Evolutionary conservation across 306 rosid genomes (phyloP).

Genomic region (Leucaena leucocephala): DNA sequence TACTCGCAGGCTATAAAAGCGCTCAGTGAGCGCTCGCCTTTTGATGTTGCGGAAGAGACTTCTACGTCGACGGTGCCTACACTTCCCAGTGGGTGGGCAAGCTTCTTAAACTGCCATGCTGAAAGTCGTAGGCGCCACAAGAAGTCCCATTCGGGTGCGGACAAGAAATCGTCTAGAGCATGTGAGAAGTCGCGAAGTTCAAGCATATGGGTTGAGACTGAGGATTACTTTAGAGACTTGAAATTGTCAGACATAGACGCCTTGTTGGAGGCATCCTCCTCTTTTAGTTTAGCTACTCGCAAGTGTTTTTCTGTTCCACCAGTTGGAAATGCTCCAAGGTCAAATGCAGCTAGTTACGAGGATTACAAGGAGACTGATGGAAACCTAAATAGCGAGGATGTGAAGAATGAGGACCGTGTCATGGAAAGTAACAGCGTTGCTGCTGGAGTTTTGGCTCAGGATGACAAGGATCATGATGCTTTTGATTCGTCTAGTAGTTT

Average conservation of each 20-base stretch:
- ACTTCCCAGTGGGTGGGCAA: slow-evolving; percentile 72
- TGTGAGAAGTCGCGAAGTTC: slow-evolving; percentile 52
- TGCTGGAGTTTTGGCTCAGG: slow-evolving; percentile 41
- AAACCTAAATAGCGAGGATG: neutral
- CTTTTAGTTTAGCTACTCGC: slow-evolving; percentile 45
- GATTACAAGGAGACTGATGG: slow-evolving; percentile 25
- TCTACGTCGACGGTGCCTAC: slow-evolving; percentile 59
- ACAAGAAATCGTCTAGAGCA: slow-evolving; percentile 68
- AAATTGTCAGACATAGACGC: slow-evolving; percentile 64
- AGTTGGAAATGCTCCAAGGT: slow-evolving; percentile 40
- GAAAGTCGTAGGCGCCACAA: slow-evolving; percentile 76
- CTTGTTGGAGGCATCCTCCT: slow-evolving; percentile 56
- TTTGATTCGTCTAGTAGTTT: slow-evolving; percentile 46
- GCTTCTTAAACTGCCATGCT: slow-evolving; percentile 57
- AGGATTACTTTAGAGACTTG: slow-evolving; percentile 78
- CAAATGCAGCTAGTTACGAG: slow-evolving; percentile 34
- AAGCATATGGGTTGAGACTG: slow-evolving; percentile 77
- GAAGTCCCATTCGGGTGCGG: slow-evolving; percentile 71
- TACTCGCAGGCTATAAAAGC: slow-evolving; percentile 83
- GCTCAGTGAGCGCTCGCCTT: slow-evolving; percentile 73
- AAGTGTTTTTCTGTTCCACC: slow-evolving; percentile 59
- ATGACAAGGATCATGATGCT: slow-evolving; percentile 31
- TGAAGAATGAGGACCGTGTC: slow-evolving; percentile 25
- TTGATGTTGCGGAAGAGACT: slow-evolving; percentile 67
- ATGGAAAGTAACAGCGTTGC: slow-evolving; percentile 36